Conservation (phyloP, 2,329 filamentous ascomycete genomes). For the Colletotrichum sp. region DNA sequence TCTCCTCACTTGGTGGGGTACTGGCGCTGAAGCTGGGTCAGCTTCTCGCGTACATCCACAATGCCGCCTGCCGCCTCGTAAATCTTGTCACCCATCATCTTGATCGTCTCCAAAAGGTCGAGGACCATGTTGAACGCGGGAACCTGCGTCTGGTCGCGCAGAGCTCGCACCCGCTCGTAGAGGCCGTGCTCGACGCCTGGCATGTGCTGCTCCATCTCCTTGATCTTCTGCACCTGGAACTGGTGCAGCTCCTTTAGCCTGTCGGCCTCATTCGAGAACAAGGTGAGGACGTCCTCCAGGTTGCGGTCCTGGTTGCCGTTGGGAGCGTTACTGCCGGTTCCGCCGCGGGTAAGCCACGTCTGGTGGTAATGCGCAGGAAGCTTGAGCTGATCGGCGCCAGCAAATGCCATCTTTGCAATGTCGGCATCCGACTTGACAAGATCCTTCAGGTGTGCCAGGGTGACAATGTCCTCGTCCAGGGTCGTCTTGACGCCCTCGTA, state of each 20-base stretch:
- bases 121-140: conserved; percentile 22
- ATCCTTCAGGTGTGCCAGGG: conserved; percentile 68
- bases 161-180: conserved; percentile 34
- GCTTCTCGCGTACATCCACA: conserved; percentile 25
- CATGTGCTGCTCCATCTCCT: conserved; percentile 53
- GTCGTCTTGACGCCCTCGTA: conserved; percentile 50
- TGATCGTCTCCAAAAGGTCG: conserved; percentile 22
- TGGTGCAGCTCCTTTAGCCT: conserved; percentile 42
- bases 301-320: conserved; percentile 50
- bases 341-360: conserved; percentile 46
- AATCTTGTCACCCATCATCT: conserved; percentile 25
- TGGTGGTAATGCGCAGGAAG: conserved; percentile 66
- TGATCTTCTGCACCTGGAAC: conserved; percentile 38
- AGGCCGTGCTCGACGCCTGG: conserved; percentile 52
- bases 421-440: conserved; percentile 66
- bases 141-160: conserved; percentile 23
- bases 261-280: conserved; percentile 24
- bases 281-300: conserved; percentile 19
- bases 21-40: conserved; percentile 27
- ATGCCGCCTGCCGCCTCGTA: conserved; percentile 20
- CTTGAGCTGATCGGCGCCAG: conserved; percentile 76
- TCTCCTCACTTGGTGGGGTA: conserved; percentile 33
- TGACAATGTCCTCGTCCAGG: conserved; percentile 62
- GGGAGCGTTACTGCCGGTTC: conserved; percentile 5
- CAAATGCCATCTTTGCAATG: conserved; percentile 75